Evolutionary conservation across 148 eudicot genomes (phyloP), one percentile per base, ranked within the genome.

Genomic region (Suaeda aralocaspica): DNA sequence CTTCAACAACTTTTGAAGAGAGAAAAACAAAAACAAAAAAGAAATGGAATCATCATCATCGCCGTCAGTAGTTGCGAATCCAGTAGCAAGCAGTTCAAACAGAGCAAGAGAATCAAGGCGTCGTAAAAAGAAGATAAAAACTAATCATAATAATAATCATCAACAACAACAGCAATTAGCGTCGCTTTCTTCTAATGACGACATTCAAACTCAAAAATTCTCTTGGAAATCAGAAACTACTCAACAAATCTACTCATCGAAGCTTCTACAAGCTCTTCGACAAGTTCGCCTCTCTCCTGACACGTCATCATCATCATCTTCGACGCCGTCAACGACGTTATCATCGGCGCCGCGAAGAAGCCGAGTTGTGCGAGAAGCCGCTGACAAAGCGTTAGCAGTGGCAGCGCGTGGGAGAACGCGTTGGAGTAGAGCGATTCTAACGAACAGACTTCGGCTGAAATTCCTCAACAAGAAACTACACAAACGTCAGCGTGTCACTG

Each of bases 351-450:
- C 91, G 9, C 79, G 79, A 4, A 81, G 89, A 0, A 83, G 89
- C 24, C 82, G 85, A 19, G 85, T 85, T 0, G 92, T 92, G 0
- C 78, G 88, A 15, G 90, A 90, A 59, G 94, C 92, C 0, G 98
- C 98, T 2, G 88, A 92, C 66, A 71, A 81, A 34, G 90, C 78
- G 5, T 66, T 92, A 18, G 98, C 98, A 3, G 84, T 76, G 36
- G 72, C 96, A n/a, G 98, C 98, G 22, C 84, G 79, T 62, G 92
- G 98, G 0, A 72, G 84, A 31, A 84, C 92, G 9, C 74, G 98
- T 36, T 92, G 98, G 98, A 92, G 98, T 85, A 87, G 94, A 22
- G 98, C 98, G 0, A 86, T 92, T 6, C 77, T 92, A 36, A 82
- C 82, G 1, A 88, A 72, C 79, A 78, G 88, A 71, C 80, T 92